These are phyloP conservation scores for Hygrocybe punicea DNA, from an alignment of 768 basidiomycete genomes.

Conservation along the genomic window DNA sequence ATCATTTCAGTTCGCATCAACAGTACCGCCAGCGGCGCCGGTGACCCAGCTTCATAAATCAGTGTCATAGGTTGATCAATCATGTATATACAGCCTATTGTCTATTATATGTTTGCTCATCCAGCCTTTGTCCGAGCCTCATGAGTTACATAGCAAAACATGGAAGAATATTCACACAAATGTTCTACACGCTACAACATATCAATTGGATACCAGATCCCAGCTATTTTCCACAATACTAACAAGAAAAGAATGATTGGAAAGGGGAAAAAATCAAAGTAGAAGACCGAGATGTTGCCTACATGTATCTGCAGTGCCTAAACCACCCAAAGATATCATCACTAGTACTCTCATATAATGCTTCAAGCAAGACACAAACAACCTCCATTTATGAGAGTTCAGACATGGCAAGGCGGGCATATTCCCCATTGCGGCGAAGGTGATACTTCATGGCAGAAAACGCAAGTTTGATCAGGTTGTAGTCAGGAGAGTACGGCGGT, in stretches of 20 bases:
- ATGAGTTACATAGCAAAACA: too few species aligned
- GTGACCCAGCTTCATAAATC: too few species aligned
- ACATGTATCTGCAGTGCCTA: neutral
- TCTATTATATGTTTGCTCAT: too few species aligned
- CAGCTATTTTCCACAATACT: neutral
- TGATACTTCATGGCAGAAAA: conserved; percentile 22
- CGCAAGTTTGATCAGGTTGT: conserved; percentile 29
- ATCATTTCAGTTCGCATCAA: neutral
- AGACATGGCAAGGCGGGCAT: conserved; percentile 6
- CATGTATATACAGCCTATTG: too few species aligned
- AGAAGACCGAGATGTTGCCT: neutral
- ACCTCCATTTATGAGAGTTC: neutral
- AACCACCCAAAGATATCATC: neutral
- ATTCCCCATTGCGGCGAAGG: conserved; percentile 14
- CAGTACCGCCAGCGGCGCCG: neutral
- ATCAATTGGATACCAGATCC: neutral
- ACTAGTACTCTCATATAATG: neutral
- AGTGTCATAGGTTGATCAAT: too few species aligned
- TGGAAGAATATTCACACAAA: too few species aligned
- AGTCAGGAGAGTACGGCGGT: conserved; percentile 29
- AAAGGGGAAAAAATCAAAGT: neutral
- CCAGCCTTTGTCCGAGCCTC: too few species aligned
- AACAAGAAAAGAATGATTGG: neutral
- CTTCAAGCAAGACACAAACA: neutral
- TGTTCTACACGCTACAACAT: too few species aligned